These are phyloP conservation scores for Ogataea haglerorum DNA, from an alignment of 805 yeast genomes.

Conservation along the genomic window DNA sequence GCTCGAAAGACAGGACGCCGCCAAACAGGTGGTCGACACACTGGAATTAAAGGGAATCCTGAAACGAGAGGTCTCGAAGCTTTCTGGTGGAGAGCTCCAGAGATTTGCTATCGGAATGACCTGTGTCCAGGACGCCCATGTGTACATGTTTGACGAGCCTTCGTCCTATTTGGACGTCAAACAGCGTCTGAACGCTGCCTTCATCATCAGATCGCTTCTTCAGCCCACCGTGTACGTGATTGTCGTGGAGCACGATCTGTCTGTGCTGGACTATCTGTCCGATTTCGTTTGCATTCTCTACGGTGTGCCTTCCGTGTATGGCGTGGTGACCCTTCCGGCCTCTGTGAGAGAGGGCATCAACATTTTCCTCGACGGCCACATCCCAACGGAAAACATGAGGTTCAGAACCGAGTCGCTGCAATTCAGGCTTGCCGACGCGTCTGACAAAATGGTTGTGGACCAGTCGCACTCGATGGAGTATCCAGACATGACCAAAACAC, in stretches of 20 bases:
- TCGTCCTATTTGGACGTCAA: conserved; percentile 97
- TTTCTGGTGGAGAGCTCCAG: conserved; percentile 98
- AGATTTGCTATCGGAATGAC: conserved; percentile 98
- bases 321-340: conserved; percentile 95
- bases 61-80: conserved; percentile 82
- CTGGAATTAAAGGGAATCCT: conserved; percentile 75
- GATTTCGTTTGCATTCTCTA: conserved; percentile 95
- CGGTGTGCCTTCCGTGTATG: conserved; percentile 98
- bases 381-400: conserved; percentile 94
- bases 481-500: conserved; percentile 82
- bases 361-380: conserved; percentile 96
- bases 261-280: conserved; percentile 93
- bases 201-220: conserved; percentile 83
- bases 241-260: conserved; percentile 98
- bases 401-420: conserved; percentile 95
- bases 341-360: conserved; percentile 99
- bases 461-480: conserved; percentile 75
- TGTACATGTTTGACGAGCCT: conserved; percentile 99
- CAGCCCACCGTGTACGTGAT: conserved; percentile 79
- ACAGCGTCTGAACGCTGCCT: conserved; percentile 97
- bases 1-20: conserved; percentile 66
- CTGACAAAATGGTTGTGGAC: conserved; percentile 71
- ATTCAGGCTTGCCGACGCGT: conserved; percentile 87
- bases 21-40: conserved; percentile 59
- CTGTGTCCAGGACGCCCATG: conserved; percentile 90